These are phyloP conservation scores for Bipolaris sorokiniana DNA, from an alignment of 2,329 filamentous ascomycete species.

Conservation along the genomic window DNA sequence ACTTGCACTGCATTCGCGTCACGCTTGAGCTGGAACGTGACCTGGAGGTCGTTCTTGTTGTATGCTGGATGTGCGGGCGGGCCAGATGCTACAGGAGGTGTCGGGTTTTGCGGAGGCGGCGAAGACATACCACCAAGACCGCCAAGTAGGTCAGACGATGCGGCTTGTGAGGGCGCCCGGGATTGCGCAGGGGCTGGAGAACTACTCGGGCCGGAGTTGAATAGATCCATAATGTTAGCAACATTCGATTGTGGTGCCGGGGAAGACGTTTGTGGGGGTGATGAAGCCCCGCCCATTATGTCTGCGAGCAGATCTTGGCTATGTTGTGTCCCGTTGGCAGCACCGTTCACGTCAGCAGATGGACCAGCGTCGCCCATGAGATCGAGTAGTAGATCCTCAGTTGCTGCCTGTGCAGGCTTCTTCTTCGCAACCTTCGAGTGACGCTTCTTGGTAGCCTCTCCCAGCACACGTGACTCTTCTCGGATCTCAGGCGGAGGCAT, in stretches of 20 bases:
- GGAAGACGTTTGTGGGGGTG: conserved; percentile 50
- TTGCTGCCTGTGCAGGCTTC: conserved; percentile 77
- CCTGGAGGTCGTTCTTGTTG: conserved; percentile 80
- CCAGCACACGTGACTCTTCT: conserved; percentile 89
- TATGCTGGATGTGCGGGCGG: conserved; percentile 73
- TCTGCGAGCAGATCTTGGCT: conserved; percentile 89
- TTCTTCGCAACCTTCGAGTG: conserved; percentile 67
- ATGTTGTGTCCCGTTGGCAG: conserved; percentile 61
- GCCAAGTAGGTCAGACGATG: conserved; percentile 51
- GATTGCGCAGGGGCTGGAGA: conserved; percentile 49
- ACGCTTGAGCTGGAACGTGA: conserved; percentile 84
- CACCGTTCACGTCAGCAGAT: conserved; percentile 58
- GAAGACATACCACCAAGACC: conserved; percentile 54
- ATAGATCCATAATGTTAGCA: conserved; percentile 86
- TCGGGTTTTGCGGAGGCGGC: conserved; percentile 56
- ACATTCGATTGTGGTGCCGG: conserved; percentile 50
- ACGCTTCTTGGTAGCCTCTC: conserved; percentile 68
- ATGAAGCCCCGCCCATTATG: conserved; percentile 74
- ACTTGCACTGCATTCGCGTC: conserved; percentile 82
- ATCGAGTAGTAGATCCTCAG: conserved; percentile 89
- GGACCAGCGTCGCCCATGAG: conserved; percentile 83
- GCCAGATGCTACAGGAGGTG: conserved; percentile 45
- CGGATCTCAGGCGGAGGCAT: conserved; percentile 98
- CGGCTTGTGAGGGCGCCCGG: conserved; percentile 44
- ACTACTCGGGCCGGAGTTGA: conserved; percentile 60